Percentiles rank a stretch among this genome's conserved stretches.
phyloP scores from a whole-genome alignment of 352 stramenopile genomes.

The Globisporangium barbulae region DNA sequence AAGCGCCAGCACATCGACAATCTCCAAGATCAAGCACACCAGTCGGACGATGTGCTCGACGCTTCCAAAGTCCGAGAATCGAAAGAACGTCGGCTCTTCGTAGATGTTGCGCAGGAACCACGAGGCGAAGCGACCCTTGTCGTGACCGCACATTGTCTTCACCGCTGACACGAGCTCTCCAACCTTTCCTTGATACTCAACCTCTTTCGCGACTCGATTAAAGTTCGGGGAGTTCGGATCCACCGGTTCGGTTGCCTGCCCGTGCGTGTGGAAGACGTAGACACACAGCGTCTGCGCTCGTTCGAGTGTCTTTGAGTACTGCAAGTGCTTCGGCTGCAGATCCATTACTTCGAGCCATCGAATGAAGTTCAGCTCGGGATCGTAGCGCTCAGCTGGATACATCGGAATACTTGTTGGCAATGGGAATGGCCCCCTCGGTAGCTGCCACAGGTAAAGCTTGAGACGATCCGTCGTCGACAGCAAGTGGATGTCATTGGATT shows the following conservation, averaged over 20 bases:
- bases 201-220: slow-evolving; percentile 62
- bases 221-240: slow-evolving; percentile 26
- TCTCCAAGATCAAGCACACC: slow-evolving; percentile 77
- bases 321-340: slow-evolving; percentile 66
- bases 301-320: slow-evolving; percentile 77
- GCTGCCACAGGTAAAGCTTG: slow-evolving; percentile 81
- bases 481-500: slow-evolving; percentile 70
- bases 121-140: slow-evolving; percentile 77
- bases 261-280: slow-evolving; percentile 85
- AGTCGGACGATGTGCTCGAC: slow-evolving; percentile 82
- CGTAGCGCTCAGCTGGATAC: slow-evolving; percentile 53
- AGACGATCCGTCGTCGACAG: slow-evolving; percentile 63
- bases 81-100: slow-evolving; percentile 75
- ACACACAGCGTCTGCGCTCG: slow-evolving; percentile 75
- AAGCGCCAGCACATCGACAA: slow-evolving; percentile 75
- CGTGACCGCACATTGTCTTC: slow-evolving; percentile 85
- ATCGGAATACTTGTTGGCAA: slow-evolving; percentile 67
- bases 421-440: slow-evolving; percentile 66
- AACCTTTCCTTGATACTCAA: slow-evolving; percentile 83
- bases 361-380: slow-evolving; percentile 60
- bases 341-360: slow-evolving; percentile 85
- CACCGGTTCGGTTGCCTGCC: slow-evolving; percentile 52
- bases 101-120: slow-evolving; percentile 87
- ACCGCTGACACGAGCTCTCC: slow-evolving; percentile 79
- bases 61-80: slow-evolving; percentile 77